phyloP scores from a whole-genome alignment of 306 rosid genomes.

The Rosa multiflora region DNA sequence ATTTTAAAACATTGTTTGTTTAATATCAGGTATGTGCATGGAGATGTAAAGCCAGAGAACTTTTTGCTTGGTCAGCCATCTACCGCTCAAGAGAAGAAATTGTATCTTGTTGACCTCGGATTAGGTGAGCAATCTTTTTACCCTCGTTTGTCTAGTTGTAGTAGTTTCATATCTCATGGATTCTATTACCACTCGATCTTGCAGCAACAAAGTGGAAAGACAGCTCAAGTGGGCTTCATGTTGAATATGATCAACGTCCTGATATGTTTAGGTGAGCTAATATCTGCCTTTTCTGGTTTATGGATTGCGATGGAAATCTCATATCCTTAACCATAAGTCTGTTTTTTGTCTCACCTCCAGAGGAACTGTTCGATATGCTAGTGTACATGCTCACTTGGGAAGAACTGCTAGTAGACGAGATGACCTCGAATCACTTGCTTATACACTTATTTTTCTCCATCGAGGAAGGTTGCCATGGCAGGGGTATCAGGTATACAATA shows the following conservation, averaged over 20 bases:
- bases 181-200: constrained; percentile 19
- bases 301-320: constrained; percentile 1
- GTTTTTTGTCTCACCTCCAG: constrained; percentile 33
- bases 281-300: not conserved
- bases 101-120: constrained; percentile 95
- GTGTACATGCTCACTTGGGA: constrained; percentile 96
- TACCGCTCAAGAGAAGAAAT: constrained; percentile 84
- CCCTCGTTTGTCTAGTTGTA: constrained; percentile 16
- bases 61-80: constrained; percentile 98
- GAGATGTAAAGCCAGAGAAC: constrained; percentile 98
- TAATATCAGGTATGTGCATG: constrained; percentile 77
- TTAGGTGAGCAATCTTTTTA: constrained; percentile 53
- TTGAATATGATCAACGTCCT: constrained; percentile 94
- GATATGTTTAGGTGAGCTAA: constrained; percentile 80
- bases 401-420: constrained; percentile 98
- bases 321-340: constrained; percentile 7
- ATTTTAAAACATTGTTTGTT: constrained; percentile 7
- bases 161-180: constrained; percentile 11
- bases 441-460: constrained; percentile 85
- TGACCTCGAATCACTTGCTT: constrained; percentile 95
- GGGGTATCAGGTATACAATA: constrained; percentile 71
- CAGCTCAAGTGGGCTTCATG: constrained; percentile 70
- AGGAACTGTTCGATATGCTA: constrained; percentile 96
- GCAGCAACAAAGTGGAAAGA: constrained; percentile 96
- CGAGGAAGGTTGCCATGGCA: constrained; percentile 95